Evolutionary conservation across 495 filamentous ascomycete genomes (phyloP).

Genomic region (Copromyces sp.): DNA sequence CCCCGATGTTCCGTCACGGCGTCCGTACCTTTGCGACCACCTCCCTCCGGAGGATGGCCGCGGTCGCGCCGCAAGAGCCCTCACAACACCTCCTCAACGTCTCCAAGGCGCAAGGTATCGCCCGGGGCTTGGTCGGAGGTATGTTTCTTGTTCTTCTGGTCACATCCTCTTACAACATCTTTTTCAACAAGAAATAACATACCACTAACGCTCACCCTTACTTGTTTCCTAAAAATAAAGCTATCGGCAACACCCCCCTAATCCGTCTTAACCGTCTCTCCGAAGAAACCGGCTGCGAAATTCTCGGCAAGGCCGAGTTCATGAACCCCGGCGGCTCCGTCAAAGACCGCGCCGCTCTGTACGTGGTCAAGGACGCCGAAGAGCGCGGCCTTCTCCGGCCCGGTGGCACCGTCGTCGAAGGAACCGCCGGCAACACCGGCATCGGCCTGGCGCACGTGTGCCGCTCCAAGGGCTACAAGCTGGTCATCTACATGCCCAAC

Average conservation of each 20-base stretch:
- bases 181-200: neutral
- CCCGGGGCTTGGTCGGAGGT: constrained; percentile 83
- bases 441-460: constrained; percentile 97
- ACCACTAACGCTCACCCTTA: neutral
- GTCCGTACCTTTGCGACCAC: constrained; percentile 42
- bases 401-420: constrained; percentile 92
- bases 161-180: neutral
- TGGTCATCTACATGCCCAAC: constrained; percentile 99
- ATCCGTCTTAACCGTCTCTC: constrained; percentile 85
- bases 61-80: constrained; percentile 18
- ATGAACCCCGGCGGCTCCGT: constrained; percentile 95
- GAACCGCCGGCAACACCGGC: constrained; percentile 94
- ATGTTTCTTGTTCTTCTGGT: constrained; percentile 12
- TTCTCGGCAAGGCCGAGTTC: constrained; percentile 96
- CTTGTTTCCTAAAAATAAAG: constrained; percentile 31
- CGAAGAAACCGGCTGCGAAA: constrained; percentile 83
- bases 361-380: constrained; percentile 89
- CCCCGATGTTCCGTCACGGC: constrained; percentile 41
- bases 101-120: constrained; percentile 73
- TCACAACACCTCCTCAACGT: constrained; percentile 38
- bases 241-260: constrained; percentile 93
- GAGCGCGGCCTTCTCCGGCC: constrained; percentile 68
- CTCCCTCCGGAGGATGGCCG: constrained; percentile 25
- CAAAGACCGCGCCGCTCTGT: constrained; percentile 93
- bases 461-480: constrained; percentile 80